These are phyloP conservation scores for Syzygium syzygioides DNA, from an alignment of 441 rosid species.

Conservation along the genomic window DNA sequence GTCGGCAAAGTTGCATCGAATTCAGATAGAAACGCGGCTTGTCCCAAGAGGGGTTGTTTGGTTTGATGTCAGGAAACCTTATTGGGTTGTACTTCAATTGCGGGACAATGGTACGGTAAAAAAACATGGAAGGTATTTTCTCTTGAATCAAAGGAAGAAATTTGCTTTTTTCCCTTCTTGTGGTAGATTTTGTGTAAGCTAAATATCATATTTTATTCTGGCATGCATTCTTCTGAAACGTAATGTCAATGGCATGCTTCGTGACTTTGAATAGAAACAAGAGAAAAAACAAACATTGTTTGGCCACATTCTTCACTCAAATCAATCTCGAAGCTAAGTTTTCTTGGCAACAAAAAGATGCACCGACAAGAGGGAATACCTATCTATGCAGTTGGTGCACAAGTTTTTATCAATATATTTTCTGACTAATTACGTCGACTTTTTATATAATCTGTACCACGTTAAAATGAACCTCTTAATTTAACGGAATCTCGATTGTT, in stretches of 20 bases:
- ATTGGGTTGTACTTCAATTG: neutral
- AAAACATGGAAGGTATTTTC: neutral
- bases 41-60: neutral
- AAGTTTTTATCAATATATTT: no score
- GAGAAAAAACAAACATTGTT: neutral
- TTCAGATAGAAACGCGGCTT: neutral
- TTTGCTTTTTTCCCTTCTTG: neutral
- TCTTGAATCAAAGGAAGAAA: neutral
- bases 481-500: no score
- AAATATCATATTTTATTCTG: neutral
- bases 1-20: neutral
- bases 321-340: neutral
- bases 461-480: no score
- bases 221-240: neutral
- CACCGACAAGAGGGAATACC: fast-evolving
- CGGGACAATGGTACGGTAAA: neutral
- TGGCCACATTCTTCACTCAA: neutral
- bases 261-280: neutral
- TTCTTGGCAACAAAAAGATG: neutral
- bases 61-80: neutral
- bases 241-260: neutral
- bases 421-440: no score
- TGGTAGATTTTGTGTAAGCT: neutral
- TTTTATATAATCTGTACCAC: no score
- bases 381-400: neutral